Evolutionary conservation across 2,329 filamentous ascomycete genomes (phyloP), one percentile per base, ranked within the genome.

Genomic region (Aspergillus piperis): DNA sequence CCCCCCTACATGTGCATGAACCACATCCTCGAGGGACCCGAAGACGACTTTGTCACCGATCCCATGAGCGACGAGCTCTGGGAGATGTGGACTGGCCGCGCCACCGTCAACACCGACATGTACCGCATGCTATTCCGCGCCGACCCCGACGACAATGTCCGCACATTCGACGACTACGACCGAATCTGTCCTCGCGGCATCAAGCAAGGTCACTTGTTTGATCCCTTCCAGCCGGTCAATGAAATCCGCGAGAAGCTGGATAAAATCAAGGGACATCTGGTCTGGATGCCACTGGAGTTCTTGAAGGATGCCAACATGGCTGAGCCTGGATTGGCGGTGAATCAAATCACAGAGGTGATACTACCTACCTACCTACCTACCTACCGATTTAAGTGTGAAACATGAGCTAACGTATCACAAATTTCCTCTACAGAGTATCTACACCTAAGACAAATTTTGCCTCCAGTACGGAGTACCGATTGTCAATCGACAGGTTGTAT

Each of bases 221-320:
- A 96, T 73, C 86, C 86, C 60, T 91, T 89, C 75, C 84, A 90
- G 74, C 89, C 90, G 0, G 84, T 87, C 0, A 82, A 88, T 23
- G 88, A 96, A 58, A 87, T 95, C 6, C 84, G 90, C 15, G 75
- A 83, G 65, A 92, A 94, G 75, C 80, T 98, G 53, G 88, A 92
- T 68, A 83, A 89, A 71, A 86, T 98, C 66, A 88, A 87, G 78
- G 94, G 94, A 0, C 94, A 98, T 79, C 76, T 98, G 42, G 94
- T 98, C 6, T 96, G 91, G 91, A 94, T 96, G 88, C 92, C 92
- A n/a, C 75, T 98, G 70, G 86, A 92, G 49, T 98, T 96, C 73
- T 77, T 98, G 71, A 83, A 85, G 69, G 88, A 96, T 64, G 92
- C 88, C 0, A 84, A 91, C 68, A 96, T 98, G 92, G 93, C 93